Percentiles rank a stretch among this genome's conserved stretches.
Conservation (phyloP, 108 stramenopile genomes). For the Aurantiochytrium sp. region DNA sequence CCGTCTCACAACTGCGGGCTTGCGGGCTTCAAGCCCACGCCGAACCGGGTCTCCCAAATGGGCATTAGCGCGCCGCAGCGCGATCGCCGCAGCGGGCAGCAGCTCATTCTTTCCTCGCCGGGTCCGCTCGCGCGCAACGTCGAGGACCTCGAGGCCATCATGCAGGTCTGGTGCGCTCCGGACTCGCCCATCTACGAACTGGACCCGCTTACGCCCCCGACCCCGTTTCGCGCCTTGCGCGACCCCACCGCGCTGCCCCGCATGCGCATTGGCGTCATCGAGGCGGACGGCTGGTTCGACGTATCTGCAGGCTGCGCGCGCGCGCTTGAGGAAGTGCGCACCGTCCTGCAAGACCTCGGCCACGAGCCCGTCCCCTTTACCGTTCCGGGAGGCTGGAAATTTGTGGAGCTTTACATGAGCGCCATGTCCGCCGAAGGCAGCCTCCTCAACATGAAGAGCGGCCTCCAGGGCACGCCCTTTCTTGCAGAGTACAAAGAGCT, state of each 20-base stretch:
- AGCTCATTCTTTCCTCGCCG: neutral
- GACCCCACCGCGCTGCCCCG: neutral
- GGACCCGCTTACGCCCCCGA: neutral
- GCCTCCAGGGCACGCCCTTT: neutral
- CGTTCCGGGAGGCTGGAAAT: neutral
- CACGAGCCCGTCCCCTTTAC: conserved; percentile 47
- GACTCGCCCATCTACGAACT: neutral
- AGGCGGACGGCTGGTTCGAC: conserved; percentile 45
- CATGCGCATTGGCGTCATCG: neutral
- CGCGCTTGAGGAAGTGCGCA: conserved; percentile 40
- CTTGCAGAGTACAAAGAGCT: neutral
- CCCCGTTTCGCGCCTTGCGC: neutral
- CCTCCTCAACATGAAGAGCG: neutral
- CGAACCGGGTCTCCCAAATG: conserved; percentile 13
- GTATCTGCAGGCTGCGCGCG: conserved; percentile 37
- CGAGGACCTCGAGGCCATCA: conserved; percentile 10
- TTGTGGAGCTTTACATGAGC: neutral
- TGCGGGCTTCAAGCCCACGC: conserved; percentile 53
- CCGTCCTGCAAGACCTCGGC: conserved; percentile 36
- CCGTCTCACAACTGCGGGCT: conserved; percentile 49
- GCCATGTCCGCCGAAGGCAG: conserved; percentile 38
- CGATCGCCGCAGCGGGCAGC: neutral
- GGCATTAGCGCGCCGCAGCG: neutral
- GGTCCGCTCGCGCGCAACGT: conserved; percentile 29
- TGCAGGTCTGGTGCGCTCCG: neutral